phyloP scores from a whole-genome alignment of 2,329 filamentous ascomycete genomes.

The Penicillium sp. region DNA sequence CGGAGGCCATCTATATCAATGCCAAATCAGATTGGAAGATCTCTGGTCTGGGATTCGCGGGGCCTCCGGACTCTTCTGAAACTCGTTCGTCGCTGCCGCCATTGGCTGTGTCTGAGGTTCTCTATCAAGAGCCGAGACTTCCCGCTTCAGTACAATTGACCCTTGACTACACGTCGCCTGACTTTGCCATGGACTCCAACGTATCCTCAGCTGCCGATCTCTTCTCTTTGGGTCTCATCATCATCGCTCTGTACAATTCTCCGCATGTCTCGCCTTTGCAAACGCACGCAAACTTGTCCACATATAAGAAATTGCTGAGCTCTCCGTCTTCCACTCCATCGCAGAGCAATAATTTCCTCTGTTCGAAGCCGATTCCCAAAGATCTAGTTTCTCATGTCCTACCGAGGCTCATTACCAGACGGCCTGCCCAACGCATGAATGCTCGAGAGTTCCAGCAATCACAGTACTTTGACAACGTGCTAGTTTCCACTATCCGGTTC shows the following conservation, averaged over 20 bases:
- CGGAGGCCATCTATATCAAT: conserved; percentile 91
- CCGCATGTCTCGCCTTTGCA: conserved; percentile 86
- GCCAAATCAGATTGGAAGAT: conserved; percentile 99
- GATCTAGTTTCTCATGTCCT: conserved; percentile 74
- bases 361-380: conserved; percentile 72
- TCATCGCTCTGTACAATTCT: conserved; percentile 89
- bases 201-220: conserved; percentile 82
- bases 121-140: conserved; percentile 81
- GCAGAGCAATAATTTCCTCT: conserved; percentile 78
- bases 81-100: conserved; percentile 73
- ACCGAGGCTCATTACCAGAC: conserved; percentile 79
- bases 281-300: conserved; percentile 72
- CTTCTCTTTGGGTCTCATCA: conserved; percentile 87
- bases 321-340: conserved; percentile 77
- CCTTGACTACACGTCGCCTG: conserved; percentile 89
- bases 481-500: conserved; percentile 95
- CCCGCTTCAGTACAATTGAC: conserved; percentile 82
- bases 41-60: conserved; percentile 86
- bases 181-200: conserved; percentile 90
- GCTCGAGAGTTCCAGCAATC: conserved; percentile 92
- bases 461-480: conserved; percentile 93
- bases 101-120: conserved; percentile 76
- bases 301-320: conserved; percentile 81
- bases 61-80: conserved; percentile 72
- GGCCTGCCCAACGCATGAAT: conserved; percentile 81